phyloP scores from a whole-genome alignment of 139 green algal species.

The Edaphochlamys debaryana region DNA sequence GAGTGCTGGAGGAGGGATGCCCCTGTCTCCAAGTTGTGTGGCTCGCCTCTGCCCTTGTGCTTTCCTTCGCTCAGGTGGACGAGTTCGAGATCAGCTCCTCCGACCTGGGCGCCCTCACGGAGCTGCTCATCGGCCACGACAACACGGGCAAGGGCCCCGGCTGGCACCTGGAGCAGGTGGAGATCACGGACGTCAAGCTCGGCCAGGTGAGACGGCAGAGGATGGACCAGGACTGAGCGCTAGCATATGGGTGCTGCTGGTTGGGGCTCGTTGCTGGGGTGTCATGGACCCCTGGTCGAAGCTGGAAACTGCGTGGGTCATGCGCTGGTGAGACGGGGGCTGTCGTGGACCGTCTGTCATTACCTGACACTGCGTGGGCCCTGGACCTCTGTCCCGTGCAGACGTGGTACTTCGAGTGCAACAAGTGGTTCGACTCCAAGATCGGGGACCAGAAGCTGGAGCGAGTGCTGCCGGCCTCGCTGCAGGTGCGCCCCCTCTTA shows the following conservation, averaged over 20 bases:
- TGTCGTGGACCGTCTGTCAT: too few species aligned
- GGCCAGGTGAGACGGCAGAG: not conserved
- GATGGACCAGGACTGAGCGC: conserved; percentile 36
- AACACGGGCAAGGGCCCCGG: conserved; percentile 50
- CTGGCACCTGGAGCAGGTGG: conserved; percentile 70
- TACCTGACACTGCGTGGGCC: too few species aligned
- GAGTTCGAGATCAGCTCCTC: conserved; percentile 41
- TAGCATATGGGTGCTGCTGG: too few species aligned
- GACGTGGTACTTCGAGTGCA: conserved; percentile 62
- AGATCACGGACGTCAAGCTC: conserved; percentile 49
- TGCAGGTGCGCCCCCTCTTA: conserved; percentile 14
- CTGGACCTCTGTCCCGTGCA: too few species aligned
- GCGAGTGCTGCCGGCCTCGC: conserved; percentile 30
- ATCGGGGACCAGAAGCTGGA: conserved; percentile 46
- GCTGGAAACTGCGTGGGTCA: too few species aligned
- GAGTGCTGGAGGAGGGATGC: too few species aligned
- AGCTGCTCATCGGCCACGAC: conserved; percentile 69
- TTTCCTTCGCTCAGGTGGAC: too few species aligned
- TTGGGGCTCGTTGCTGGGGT: too few species aligned
- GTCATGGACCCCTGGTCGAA: too few species aligned
- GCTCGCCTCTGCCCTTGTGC: too few species aligned
- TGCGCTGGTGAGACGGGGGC: too few species aligned
- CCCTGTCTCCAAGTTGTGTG: too few species aligned
- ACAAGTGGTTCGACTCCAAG: conserved; percentile 47
- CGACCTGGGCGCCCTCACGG: conserved; percentile 53